Conservation (phyloP, 2,329 filamentous ascomycete species). For the Neocatenulostroma microsporum region DNA sequence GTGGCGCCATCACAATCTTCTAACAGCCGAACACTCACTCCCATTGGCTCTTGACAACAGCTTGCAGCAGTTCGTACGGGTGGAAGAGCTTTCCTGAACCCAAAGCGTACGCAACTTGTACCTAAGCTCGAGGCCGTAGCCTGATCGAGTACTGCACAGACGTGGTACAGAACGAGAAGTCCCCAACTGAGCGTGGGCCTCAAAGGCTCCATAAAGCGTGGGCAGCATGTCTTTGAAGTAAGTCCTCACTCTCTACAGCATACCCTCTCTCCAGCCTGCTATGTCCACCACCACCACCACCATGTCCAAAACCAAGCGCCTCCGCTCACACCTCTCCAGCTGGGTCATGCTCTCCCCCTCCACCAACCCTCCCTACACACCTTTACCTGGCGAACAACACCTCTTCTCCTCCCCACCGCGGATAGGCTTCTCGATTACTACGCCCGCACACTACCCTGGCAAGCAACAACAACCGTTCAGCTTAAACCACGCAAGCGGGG, state of each 20-base stretch:
- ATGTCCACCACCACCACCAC: conserved; percentile 7
- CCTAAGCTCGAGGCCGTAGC: no score
- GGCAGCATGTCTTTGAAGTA: conserved; percentile 17
- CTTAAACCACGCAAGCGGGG: conserved; percentile 18
- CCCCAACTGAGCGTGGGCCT: no score
- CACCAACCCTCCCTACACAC: conserved; percentile 59
- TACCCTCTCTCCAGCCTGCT: conserved; percentile 1
- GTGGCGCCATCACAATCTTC: no score
- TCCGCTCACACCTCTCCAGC: conserved; percentile 36
- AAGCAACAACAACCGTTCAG: conserved; percentile 42
- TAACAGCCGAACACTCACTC: no score
- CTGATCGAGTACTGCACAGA: no score
- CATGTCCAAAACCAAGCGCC: conserved; percentile 7
- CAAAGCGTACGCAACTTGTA: not conserved
- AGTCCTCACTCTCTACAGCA: conserved; percentile 2
- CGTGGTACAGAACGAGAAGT: no score
- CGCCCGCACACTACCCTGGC: conserved; percentile 52
- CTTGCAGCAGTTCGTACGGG: not conserved
- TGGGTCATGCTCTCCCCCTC: conserved; percentile 78
- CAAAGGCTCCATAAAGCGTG: no score
- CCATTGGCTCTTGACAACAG: no score
- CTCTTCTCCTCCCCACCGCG: conserved; percentile 73
- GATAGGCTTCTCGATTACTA: conserved; percentile 60
- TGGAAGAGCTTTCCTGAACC: not conserved
- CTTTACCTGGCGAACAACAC: conserved; percentile 73